Conservation (phyloP, 1,284 basidiomycete species). For the Butyriboletus appendiculatus region DNA sequence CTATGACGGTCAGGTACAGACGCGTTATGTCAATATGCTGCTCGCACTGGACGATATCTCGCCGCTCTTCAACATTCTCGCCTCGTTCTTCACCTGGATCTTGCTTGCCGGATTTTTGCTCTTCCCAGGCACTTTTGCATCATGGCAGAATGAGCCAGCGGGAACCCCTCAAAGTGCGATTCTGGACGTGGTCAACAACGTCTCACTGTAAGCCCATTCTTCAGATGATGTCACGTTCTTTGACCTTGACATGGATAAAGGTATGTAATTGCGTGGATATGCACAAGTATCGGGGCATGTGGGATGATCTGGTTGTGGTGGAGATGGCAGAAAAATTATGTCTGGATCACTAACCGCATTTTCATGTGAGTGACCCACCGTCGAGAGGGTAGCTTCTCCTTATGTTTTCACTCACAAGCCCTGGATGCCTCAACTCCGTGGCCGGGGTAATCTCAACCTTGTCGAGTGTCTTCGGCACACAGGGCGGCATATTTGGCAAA, state of each 20-base stretch:
- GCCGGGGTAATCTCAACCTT: conserved; percentile 57
- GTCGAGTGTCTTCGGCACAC: conserved; percentile 48
- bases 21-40: conserved; percentile 34
- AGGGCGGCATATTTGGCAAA: conserved; percentile 44
- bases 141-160: conserved; percentile 37
- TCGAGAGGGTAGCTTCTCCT: not conserved
- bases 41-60: conserved; percentile 35
- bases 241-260: conserved; percentile 29
- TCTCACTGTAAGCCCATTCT: conserved; percentile 43
- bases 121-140: conserved; percentile 59
- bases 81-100: conserved; percentile 59
- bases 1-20: conserved; percentile 28
- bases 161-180: conserved; percentile 33
- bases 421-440: conserved; percentile 52
- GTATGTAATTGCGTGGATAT: conserved; percentile 53
- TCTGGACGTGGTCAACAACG: conserved; percentile 39
- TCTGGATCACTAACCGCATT: conserved; percentile 58
- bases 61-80: conserved; percentile 44
- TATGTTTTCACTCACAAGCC: conserved; percentile 36
- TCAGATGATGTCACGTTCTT: not conserved
- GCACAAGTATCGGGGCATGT: conserved; percentile 48
- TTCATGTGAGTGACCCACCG: conserved; percentile 45
- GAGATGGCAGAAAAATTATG: conserved; percentile 61
- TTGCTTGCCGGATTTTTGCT: conserved; percentile 58
- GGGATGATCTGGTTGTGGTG: conserved; percentile 61